Evolutionary conservation across 2,329 filamentous ascomycete species (phyloP).

Genomic region (Cercospora janseana): DNA sequence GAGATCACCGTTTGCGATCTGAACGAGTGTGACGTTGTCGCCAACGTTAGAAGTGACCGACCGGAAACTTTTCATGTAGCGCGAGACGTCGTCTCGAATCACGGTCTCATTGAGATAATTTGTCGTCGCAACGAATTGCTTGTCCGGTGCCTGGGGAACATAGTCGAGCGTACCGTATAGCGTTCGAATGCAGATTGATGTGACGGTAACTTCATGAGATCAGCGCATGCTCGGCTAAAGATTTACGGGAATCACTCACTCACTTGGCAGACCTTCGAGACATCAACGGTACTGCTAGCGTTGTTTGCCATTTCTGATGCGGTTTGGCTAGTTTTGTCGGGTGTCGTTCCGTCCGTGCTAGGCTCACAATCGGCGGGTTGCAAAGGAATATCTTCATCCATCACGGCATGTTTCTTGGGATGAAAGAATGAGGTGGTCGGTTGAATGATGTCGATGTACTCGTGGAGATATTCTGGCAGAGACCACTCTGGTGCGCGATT

Average conservation of each 20-base stretch:
- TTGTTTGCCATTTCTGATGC: too few species aligned
- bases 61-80: conserved; percentile 57
- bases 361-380: not conserved
- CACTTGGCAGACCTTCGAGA: conserved; percentile 4
- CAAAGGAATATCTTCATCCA: conserved; percentile 3
- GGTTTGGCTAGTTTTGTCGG: too few species aligned
- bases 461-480: conserved; percentile 56
- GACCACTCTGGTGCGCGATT: conserved; percentile 58
- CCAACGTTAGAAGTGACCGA: conserved; percentile 46
- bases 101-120: conserved; percentile 51
- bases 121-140: conserved; percentile 48
- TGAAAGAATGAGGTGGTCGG: conserved; percentile 60
- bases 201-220: conserved; percentile 51
- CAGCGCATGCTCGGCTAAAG: conserved; percentile 40
- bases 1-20: conserved; percentile 56
- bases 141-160: conserved; percentile 43
- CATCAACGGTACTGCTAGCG: not conserved
- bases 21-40: conserved; percentile 56
- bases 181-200: conserved; percentile 54
- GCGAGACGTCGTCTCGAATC: conserved; percentile 55
- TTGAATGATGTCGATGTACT: conserved; percentile 59
- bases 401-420: conserved; percentile 5
- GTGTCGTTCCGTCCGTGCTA: too few species aligned
- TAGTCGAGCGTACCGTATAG: conserved; percentile 57
- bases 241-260: not conserved